A percentile compares a stretch with the other conserved stretches of the same genome.
phyloP scores from a whole-genome alignment of 148 eudicot species.

The Suaeda aralocaspica region DNA sequence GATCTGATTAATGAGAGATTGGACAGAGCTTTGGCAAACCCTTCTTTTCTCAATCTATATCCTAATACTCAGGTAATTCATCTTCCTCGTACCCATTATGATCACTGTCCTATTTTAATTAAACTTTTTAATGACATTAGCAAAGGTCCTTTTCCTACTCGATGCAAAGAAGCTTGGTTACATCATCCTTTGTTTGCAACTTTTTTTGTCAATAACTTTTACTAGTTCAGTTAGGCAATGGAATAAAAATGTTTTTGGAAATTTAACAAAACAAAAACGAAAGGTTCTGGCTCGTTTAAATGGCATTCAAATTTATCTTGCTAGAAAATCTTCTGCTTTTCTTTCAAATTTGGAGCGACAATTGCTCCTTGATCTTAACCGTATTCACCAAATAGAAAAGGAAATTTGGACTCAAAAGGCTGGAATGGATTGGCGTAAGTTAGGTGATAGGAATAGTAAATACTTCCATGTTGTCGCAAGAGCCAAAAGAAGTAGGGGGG shows the following conservation, averaged over 20 bases:
- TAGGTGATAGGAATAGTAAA: neutral
- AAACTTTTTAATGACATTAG: neutral
- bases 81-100: neutral
- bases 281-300: too few species aligned
- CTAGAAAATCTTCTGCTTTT: too few species aligned
- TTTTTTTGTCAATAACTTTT: neutral
- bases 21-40: neutral
- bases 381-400: neutral
- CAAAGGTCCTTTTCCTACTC: neutral
- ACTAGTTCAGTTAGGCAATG: too few species aligned
- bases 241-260: too few species aligned
- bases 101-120: neutral
- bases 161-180: neutral
- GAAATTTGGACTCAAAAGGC: neutral
- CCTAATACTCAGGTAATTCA: neutral
- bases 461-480: neutral
- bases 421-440: neutral
- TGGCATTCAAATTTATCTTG: too few species aligned
- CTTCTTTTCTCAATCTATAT: neutral
- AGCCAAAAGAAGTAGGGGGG: neutral
- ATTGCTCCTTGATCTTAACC: neutral
- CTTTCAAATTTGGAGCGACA: neutral
- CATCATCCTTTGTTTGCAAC: neutral
- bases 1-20: neutral
- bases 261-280: too few species aligned